Conservation (phyloP, 441 rosid genomes). For the Corymbia citriodora region DNA sequence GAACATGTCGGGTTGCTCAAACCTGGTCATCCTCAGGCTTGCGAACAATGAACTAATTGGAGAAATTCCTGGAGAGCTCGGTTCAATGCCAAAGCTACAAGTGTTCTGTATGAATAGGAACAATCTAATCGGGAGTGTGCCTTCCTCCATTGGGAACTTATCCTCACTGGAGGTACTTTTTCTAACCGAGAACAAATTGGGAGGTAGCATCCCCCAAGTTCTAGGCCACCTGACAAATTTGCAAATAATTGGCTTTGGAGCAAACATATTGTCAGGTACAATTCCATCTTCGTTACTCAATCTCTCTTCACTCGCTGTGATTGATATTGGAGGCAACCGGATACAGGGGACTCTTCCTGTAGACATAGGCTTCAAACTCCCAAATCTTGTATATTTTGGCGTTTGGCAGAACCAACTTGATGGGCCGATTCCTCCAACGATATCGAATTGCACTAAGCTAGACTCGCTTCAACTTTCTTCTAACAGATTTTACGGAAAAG, state of each 20-base stretch:
- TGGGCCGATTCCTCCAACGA: neutral
- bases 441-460: neutral
- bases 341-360: neutral
- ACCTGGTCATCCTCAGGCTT: neutral
- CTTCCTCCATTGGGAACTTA: neutral
- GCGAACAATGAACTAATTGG: neutral
- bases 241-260: neutral
- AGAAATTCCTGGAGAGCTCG: neutral
- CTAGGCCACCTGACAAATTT: too few relatives aligned
- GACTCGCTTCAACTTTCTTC: accelerated
- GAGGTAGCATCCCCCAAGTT: too few relatives aligned
- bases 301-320: neutral
- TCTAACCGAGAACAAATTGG: accelerated
- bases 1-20: neutral
- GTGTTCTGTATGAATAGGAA: accelerated
- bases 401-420: accelerated
- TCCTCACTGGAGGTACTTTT: neutral
- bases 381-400: accelerated
- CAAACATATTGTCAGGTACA: neutral
- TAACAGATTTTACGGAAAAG: neutral
- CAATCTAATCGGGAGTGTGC: neutral
- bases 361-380: neutral
- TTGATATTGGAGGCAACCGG: accelerated
- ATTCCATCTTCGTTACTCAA: neutral
- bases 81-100: neutral